Conservation (phyloP, 2,329 filamentous ascomycete genomes). For the Sclerotinia minor region DNA sequence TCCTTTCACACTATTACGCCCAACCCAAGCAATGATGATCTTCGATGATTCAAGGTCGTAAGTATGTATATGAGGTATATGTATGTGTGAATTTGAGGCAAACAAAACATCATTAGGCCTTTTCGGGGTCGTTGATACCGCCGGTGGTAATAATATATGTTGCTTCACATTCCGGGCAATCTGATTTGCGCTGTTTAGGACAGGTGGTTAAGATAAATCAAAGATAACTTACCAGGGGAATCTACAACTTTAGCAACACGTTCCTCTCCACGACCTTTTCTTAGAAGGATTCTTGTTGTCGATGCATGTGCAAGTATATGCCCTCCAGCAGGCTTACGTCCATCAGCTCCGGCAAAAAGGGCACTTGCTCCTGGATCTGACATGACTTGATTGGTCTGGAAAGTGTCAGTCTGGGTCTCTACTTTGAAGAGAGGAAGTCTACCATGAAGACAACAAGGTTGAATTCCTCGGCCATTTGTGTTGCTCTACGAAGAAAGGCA, state of each 20-base stretch:
- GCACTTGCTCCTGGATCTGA: conserved; percentile 68
- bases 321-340: conserved; percentile 65
- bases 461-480: conserved; percentile 69
- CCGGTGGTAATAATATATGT: conserved; percentile 70
- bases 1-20: neutral
- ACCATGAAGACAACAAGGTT: conserved; percentile 66
- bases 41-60: neutral
- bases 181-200: conserved; percentile 42
- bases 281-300: conserved; percentile 63
- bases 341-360: conserved; percentile 66
- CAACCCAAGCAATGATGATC: conserved; percentile 1
- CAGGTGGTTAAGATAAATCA: neutral
- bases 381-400: conserved; percentile 68
- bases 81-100: neutral
- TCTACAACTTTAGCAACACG: conserved; percentile 69
- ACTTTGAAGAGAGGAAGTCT: conserved; percentile 33
- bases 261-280: conserved; percentile 69
- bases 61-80: neutral
- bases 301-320: conserved; percentile 70
- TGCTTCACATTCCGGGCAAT: conserved; percentile 67
- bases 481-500: conserved; percentile 62
- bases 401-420: conserved; percentile 1
- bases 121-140: conserved; percentile 67
- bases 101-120: conserved; percentile 46
- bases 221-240: conserved; percentile 55